Base-by-base conservation (phyloP, 805 yeast genomes). In the Kluyveromyces siamensis region DNA sequence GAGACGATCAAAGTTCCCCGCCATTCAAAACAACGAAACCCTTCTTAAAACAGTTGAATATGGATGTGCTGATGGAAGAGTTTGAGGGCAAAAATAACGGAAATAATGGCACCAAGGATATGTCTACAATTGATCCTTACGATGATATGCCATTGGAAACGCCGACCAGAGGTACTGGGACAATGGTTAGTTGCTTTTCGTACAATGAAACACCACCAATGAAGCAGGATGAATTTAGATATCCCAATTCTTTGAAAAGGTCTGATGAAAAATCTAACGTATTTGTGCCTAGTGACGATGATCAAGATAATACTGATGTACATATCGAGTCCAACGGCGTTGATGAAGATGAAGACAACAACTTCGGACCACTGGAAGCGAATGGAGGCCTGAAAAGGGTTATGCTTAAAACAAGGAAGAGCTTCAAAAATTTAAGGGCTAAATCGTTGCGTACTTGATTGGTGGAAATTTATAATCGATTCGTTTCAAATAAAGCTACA, bases 201-300 rank as follows among this genome's bases (percentile, higher is more conserved):
- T 50, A 48, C 46, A 50, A 50, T 27, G 52, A 45, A 40, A 50
- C 52, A 10, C 52, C 49, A 17, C 52, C 52, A 11, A 44, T 44
- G 46, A 44, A 44, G 21, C 46, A 44, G 17, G 27, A 43, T 13
- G 44, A 41, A 25, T 41, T 41, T 25, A 41, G 30, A 27, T 41
- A 41, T n/a, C 19, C 40, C 27, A 36, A 25, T 17, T 19, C n/a
- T 36, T 37, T 14, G 41, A 18, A n/a, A 27, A 38, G 19, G 33
- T 44, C 38, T 42, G 45, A 16, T 42, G 40, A 25, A 38, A 40
- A 21, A 33, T 41, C 18, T 46, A 40, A 37, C 33, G 45, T 40
- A 21, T 43, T 37, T 33, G 44, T 25, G 38, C 39, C 25, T 36
- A 37, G 21, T 19, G 40, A 46, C 42, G 44, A 30, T 16, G 38